phyloP scores from a whole-genome alignment of 2,329 filamentous ascomycete species.

The Helminthosporium solani region DNA sequence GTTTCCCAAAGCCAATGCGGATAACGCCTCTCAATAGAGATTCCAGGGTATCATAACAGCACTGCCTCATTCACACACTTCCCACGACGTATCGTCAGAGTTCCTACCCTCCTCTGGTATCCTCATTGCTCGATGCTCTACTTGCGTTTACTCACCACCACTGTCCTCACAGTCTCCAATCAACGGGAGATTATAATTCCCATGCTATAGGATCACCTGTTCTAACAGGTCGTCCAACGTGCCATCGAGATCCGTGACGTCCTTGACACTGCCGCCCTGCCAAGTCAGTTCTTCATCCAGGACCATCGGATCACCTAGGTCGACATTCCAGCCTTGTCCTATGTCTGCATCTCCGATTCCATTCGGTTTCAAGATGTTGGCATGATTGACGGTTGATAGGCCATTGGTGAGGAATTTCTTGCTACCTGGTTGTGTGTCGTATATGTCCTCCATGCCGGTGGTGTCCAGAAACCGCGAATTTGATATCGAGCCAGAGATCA shows the following conservation, averaged over 20 bases:
- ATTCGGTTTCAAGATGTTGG: not conserved
- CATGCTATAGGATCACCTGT: conserved; percentile 22
- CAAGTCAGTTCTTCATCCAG: conserved; percentile 41
- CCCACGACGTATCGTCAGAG: too few species aligned
- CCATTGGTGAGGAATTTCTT: conserved; percentile 12
- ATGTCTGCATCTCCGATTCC: conserved; percentile 10
- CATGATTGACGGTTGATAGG: conserved; percentile 9
- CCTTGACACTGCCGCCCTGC: conserved; percentile 40
- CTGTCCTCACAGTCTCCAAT: too few species aligned
- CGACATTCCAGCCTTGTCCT: conserved; percentile 18
- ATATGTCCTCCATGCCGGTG: conserved; percentile 29
- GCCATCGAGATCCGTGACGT: conserved; percentile 29
- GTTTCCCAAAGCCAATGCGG: too few species aligned
- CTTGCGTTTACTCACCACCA: too few species aligned
- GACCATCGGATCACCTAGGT: conserved; percentile 38
- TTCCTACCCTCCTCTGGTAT: too few species aligned
- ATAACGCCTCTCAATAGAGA: too few species aligned
- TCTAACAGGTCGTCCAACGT: conserved; percentile 44
- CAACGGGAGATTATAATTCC: too few species aligned
- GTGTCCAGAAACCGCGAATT: conserved; percentile 66
- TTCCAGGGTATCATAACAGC: too few species aligned
- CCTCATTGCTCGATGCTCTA: too few species aligned
- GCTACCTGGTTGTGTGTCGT: conserved; percentile 2
- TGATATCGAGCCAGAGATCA: conserved; percentile 69
- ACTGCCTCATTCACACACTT: too few species aligned